A percentile compares a stretch with the other conserved stretches of the same genome.
Evolutionary conservation across 2,329 filamentous ascomycete genomes (phyloP).

Genomic region (Bipolaris victoriae): DNA sequence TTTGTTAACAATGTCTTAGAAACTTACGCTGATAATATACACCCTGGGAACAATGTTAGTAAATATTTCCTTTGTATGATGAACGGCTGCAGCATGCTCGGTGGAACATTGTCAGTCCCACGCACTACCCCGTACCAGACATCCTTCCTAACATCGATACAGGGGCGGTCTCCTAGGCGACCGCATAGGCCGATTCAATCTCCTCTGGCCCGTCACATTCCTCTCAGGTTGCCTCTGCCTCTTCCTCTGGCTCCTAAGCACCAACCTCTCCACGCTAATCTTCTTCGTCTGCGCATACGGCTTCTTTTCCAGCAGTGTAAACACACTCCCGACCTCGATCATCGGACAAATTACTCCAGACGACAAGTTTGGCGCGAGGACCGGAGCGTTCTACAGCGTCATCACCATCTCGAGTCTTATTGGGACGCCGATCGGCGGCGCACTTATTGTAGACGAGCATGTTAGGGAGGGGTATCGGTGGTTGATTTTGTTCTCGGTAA

Average conservation of each 20-base stretch:
- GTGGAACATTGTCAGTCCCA: constrained; percentile 57
- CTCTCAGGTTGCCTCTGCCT: constrained; percentile 55
- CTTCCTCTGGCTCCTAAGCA: constrained; percentile 60
- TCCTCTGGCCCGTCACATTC: constrained; percentile 58
- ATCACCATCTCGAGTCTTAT: constrained; percentile 69
- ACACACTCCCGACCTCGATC: constrained; percentile 67
- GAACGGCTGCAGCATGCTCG: constrained; percentile 61
- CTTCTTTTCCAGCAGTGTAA: constrained; percentile 70
- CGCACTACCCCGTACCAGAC: neutral
- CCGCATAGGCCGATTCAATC: constrained; percentile 60
- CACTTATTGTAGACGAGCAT: constrained; percentile 31
- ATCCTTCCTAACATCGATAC: neutral
- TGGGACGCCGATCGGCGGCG: constrained; percentile 70
- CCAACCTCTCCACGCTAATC: constrained; percentile 63
- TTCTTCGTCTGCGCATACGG: constrained; percentile 72
- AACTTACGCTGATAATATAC: constrained; percentile 65
- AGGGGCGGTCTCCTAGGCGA: constrained; percentile 60
- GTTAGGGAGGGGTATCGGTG: constrained; percentile 30
- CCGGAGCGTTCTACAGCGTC: constrained; percentile 67
- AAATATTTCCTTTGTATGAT: constrained; percentile 55
- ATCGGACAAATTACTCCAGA: constrained; percentile 75
- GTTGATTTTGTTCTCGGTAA: constrained; percentile 37
- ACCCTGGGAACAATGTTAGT: constrained; percentile 53
- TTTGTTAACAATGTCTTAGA: constrained; percentile 56
- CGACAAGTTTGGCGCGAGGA: constrained; percentile 70